Evolutionary conservation across 106 monocot genomes (phyloP).

Genomic region (Xerophyta viscosa): DNA sequence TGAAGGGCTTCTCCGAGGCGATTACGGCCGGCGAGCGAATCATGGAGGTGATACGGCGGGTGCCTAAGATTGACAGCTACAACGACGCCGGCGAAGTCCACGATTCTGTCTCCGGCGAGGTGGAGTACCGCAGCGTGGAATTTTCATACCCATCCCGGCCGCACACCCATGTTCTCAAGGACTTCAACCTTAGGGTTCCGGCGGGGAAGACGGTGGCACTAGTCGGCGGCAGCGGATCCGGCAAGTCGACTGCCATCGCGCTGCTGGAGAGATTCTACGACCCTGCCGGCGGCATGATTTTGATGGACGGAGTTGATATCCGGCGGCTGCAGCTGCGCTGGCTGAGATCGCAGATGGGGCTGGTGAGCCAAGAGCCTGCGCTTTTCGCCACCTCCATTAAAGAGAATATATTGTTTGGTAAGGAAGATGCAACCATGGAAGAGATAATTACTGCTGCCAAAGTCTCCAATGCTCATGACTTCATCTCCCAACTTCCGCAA

Average conservation of each 20-base stretch:
- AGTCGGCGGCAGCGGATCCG: constrained; percentile 64
- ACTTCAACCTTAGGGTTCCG: constrained; percentile 42
- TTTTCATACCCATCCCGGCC: constrained; percentile 69
- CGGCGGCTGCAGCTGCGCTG: constrained; percentile 53
- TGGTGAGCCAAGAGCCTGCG: constrained; percentile 88
- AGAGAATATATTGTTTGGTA: constrained; percentile 69
- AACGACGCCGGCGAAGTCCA: constrained; percentile 32
- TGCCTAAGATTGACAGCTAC: constrained; percentile 70
- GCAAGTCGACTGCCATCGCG: constrained; percentile 61
- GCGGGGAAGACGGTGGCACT: constrained; percentile 60
- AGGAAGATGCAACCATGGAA: constrained; percentile 45
- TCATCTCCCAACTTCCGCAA: constrained; percentile 52
- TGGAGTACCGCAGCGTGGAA: constrained; percentile 48
- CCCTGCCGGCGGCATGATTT: constrained; percentile 26
- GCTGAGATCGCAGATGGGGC: constrained; percentile 77
- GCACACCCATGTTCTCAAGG: constrained; percentile 28
- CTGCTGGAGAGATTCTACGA: constrained; percentile 69
- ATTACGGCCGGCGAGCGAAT: constrained; percentile 61
- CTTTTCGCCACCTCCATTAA: constrained; percentile 69
- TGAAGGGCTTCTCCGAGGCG: constrained; percentile 82
- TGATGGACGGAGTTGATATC: constrained; percentile 64
- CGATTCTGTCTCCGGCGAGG: constrained; percentile 33
- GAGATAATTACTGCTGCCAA: constrained; percentile 50
- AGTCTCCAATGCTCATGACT: constrained; percentile 49
- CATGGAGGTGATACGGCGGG: constrained; percentile 38